phyloP scores from a whole-genome alignment of 331 rosid genomes.

The Telfairia occidentalis region DNA sequence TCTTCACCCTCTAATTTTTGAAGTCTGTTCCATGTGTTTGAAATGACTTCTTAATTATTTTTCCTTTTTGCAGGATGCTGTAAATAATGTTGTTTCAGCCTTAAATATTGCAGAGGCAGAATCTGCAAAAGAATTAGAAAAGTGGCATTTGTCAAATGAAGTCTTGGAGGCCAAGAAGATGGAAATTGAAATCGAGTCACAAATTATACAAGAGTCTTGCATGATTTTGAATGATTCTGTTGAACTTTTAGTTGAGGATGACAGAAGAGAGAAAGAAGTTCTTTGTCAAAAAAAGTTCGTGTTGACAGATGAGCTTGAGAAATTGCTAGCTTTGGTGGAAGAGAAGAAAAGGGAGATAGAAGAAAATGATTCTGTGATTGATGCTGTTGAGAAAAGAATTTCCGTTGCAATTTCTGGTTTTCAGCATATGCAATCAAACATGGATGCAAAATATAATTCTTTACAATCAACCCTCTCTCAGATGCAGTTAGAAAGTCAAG shows the following conservation, averaged over 20 bases:
- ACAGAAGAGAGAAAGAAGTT: conserved; percentile 44
- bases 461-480: conserved; percentile 47
- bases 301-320: conserved; percentile 41
- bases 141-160: conserved; percentile 54
- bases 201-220: conserved; percentile 40
- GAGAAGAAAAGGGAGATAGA: conserved; percentile 63
- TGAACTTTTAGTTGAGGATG: conserved; percentile 50
- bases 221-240: conserved; percentile 35
- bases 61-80: conserved; percentile 44
- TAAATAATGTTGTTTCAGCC: conserved; percentile 34
- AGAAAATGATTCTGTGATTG: conserved; percentile 39
- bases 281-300: conserved; percentile 41
- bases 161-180: conserved; percentile 58
- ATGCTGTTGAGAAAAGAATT: conserved; percentile 53
- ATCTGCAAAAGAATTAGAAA: conserved; percentile 36
- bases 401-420: conserved; percentile 43
- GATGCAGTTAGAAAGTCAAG: conserved; percentile 34
- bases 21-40: background rate
- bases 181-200: conserved; percentile 71
- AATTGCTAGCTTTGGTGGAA: conserved; percentile 53
- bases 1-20: background rate
- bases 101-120: conserved; percentile 33
- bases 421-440: conserved; percentile 39
- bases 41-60: conserved; percentile 13
- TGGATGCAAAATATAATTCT: conserved; percentile 38